phyloP scores from a whole-genome alignment of 345 rosid genomes.

The Trapa bicornis region DNA sequence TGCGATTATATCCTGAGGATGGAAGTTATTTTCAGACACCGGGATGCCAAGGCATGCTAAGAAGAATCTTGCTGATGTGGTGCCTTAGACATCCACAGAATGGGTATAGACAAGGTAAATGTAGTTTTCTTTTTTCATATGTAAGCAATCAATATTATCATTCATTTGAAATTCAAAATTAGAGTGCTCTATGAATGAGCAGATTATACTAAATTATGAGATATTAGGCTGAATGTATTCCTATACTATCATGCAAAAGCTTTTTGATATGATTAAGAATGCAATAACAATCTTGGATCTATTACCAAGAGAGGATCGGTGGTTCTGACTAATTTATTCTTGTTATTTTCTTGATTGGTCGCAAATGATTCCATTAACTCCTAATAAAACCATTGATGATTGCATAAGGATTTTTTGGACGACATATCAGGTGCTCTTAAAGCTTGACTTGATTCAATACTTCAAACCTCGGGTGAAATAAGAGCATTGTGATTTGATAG shows the following conservation, averaged over 20 bases:
- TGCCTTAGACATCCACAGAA: constrained; percentile 81
- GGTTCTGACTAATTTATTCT: background rate
- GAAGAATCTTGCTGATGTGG: constrained; percentile 81
- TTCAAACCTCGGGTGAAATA: background rate
- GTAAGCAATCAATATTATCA: background rate
- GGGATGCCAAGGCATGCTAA: constrained; percentile 91
- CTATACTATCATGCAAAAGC: background rate
- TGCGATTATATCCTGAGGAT: constrained; percentile 89
- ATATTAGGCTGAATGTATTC: background rate
- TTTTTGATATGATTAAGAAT: background rate
- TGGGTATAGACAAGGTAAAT: constrained; percentile 79
- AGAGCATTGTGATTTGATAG: background rate
- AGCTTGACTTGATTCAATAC: background rate
- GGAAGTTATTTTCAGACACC: constrained; percentile 90
- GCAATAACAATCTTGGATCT: background rate
- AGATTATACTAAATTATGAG: no score
- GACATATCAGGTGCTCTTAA: background rate
- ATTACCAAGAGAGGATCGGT: background rate
- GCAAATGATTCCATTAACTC: background rate
- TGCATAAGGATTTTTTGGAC: background rate
- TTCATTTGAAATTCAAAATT: background rate
- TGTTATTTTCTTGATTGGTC: background rate
- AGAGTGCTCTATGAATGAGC: no score
- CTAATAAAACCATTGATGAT: background rate
- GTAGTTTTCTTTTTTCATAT: background rate